These are phyloP conservation scores for Candida nanaspora DNA, from an alignment of 805 yeast species.

Conservation along the genomic window DNA sequence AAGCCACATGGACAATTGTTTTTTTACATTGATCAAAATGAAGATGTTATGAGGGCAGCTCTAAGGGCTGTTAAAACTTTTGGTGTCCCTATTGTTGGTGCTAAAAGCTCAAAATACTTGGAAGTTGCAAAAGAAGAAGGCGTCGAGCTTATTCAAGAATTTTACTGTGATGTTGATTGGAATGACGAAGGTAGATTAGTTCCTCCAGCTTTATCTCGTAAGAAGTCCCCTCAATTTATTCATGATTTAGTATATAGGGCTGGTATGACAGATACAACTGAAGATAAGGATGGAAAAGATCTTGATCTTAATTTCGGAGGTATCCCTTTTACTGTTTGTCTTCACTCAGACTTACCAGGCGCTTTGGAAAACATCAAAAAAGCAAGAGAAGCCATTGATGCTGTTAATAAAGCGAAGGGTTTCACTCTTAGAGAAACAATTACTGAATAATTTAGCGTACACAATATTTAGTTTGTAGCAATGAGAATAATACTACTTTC, in stretches of 20 bases:
- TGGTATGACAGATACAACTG: conserved; percentile 18
- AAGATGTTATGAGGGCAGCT: conserved; percentile 29
- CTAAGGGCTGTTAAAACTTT: conserved; percentile 28
- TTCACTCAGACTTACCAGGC: conserved; percentile 32
- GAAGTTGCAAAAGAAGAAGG: conserved; percentile 23
- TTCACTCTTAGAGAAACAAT: not conserved
- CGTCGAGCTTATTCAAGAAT: conserved; percentile 29
- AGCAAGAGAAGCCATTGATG: conserved; percentile 26
- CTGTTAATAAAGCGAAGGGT: conserved; percentile 10
- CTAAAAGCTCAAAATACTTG: conserved; percentile 25
- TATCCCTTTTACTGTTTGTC: conserved; percentile 25
- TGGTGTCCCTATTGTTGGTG: conserved; percentile 30
- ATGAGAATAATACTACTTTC: too few species aligned
- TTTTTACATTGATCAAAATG: conserved; percentile 29
- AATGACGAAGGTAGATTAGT: conserved; percentile 23
- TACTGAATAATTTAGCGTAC: too few species aligned
- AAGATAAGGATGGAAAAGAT: conserved; percentile 16
- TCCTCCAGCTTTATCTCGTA: conserved; percentile 20
- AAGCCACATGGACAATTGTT: conserved; percentile 34
- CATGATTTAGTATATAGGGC: conserved; percentile 20
- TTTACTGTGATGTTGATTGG: conserved; percentile 30
- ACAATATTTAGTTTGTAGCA: too few species aligned
- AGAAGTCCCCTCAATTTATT: conserved; percentile 26
- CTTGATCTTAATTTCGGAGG: conserved; percentile 22
- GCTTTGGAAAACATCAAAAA: conserved; percentile 26